Base-by-base conservation (phyloP, 139 green algal genomes). In the Ulvella scutata region DNA sequence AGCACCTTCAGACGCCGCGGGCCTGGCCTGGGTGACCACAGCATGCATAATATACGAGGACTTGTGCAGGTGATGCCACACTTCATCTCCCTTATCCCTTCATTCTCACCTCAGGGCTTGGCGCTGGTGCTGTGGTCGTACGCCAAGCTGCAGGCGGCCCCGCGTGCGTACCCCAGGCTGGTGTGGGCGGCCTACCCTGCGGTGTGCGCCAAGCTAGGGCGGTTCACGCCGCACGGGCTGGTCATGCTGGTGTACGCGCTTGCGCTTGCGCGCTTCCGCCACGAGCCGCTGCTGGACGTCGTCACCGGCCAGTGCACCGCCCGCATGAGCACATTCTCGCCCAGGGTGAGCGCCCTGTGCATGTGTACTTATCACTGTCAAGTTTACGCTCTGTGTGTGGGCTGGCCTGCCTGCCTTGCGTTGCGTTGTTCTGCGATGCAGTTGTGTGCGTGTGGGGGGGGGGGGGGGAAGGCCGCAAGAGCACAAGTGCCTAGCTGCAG, bases 251-350 rank as follows among this genome's bases (percentile, higher is more conserved):
- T 26, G 51, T 67, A 67, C 51, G 51, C 9, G 51, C 51, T 67
- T 26, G 51, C 51, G 51, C 51, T 67, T 6, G 51, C 51, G 51
- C 51, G 51, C 51, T 67, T 67, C 51, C 51, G 51, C 51, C 51
- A 67, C 51, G 51, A 67, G 51, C 51, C 51, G 51, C 51, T 67
- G 51, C 51, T 67, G 13, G 51, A 67, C 17, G 51, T 67, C 9
- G 51, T 67, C n/a, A 67, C 51, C 51, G 51, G 51, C 51, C 51
- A 67, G 51, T 67, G 51, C 51, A 67, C 51, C 9, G 51, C 51
- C 31, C 51, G 51, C 2, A 67, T 67, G 51, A 26, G n/a, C 51
- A 26, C 51, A 26, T 67, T 67, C 17, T 67, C 51, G 13, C 51
- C 51, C 9, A n/a, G 51, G 13, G 51, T 67, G 51, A n/a, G 51